These are phyloP conservation scores for Euphorbia pulcherrima DNA, from an alignment of 345 rosid genomes.

Conservation along the genomic window DNA sequence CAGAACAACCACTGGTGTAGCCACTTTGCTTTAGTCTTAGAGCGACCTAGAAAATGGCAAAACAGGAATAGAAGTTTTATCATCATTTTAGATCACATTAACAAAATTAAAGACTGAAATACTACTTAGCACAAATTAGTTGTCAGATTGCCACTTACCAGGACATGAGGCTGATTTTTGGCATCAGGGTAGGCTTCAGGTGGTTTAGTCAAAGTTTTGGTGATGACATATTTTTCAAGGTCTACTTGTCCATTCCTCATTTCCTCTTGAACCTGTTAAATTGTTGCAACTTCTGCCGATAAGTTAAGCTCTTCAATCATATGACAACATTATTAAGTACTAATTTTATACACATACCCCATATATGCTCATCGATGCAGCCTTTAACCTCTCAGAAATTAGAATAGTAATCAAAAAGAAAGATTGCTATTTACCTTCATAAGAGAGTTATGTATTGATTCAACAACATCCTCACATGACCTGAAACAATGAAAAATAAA, in stretches of 20 bases:
- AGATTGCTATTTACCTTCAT: conserved; percentile 48
- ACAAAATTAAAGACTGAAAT: neutral
- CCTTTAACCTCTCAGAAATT: neutral
- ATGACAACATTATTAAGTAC: neutral
- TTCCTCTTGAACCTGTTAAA: conserved; percentile 77
- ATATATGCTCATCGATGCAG: neutral
- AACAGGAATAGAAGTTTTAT: conserved; percentile 17
- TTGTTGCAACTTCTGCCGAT: conserved; percentile 15
- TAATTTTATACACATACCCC: neutral
- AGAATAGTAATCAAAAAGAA: neutral
- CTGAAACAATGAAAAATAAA: conserved; percentile 37
- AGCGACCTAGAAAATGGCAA: conserved; percentile 66
- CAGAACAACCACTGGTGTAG: conserved; percentile 70
- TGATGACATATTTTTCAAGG: conserved; percentile 89
- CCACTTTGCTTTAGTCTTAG: conserved; percentile 85
- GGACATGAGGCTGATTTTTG: conserved; percentile 89
- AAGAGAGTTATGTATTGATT: conserved; percentile 77
- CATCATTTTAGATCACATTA: conserved; percentile 11
- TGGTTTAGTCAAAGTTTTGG: conserved; percentile 89
- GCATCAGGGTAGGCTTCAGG: conserved; percentile 96
- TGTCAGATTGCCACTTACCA: conserved; percentile 42
- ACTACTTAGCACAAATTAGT: neutral
- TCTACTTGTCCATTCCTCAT: conserved; percentile 87
- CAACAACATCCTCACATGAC: conserved; percentile 91
- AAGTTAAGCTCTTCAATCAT: conserved; percentile 9